These are phyloP conservation scores for Fusarium sp. DNA, from an alignment of 2,329 filamentous ascomycete genomes.

Conservation along the genomic window DNA sequence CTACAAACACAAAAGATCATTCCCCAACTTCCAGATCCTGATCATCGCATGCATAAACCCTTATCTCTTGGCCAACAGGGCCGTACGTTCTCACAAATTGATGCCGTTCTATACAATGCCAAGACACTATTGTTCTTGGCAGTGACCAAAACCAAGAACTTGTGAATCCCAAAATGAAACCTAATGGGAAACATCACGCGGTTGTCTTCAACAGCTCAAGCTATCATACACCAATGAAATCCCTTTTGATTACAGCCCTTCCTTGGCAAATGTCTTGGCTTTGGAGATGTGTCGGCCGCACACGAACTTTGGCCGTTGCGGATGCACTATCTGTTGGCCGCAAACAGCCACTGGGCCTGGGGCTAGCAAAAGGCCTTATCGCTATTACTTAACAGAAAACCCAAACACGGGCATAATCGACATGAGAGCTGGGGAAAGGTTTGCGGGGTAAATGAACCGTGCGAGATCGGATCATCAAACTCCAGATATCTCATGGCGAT, in stretches of 20 bases:
- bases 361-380: constrained; percentile 7
- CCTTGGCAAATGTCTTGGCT: constrained; percentile 12
- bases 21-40: background rate
- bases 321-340: background rate
- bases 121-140: constrained; percentile 33
- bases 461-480: background rate
- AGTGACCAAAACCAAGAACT: constrained; percentile 15
- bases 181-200: constrained; percentile 26
- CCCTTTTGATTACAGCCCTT: background rate
- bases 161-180: background rate
- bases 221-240: constrained; percentile 12
- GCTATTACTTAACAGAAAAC: constrained; percentile 25
- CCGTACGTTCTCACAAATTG: background rate
- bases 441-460: constrained; percentile 26
- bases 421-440: constrained; percentile 24
- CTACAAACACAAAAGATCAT: constrained; percentile 17
- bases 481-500: background rate
- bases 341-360: constrained; percentile 13
- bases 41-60: background rate
- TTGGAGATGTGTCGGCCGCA: constrained; percentile 6
- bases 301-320: constrained; percentile 11
- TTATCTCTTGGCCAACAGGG: constrained; percentile 30
- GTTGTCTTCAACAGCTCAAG: constrained; percentile 15
- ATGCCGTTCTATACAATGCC: constrained; percentile 7
- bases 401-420: constrained; percentile 4